phyloP scores from a whole-genome alignment of 2,329 filamentous ascomycete species.

The Colletotrichum musicola region DNA sequence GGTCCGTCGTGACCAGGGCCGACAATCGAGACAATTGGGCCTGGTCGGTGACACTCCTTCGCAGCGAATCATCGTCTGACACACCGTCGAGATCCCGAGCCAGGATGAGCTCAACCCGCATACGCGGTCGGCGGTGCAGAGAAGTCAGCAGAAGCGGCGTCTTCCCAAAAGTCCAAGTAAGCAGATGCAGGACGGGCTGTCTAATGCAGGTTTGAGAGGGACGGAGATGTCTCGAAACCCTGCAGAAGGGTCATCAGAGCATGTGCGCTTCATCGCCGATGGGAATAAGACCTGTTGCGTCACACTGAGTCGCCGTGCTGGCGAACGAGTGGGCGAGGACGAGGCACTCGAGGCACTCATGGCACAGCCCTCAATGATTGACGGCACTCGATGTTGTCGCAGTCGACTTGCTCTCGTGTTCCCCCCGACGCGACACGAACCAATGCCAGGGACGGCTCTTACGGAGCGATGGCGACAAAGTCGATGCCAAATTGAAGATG shows the following conservation, averaged over 20 bases:
- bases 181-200: constrained; percentile 24
- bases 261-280: constrained; percentile 3
- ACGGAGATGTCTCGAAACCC: constrained; percentile 16
- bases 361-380: constrained; percentile 9
- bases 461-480: background rate
- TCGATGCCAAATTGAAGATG: background rate
- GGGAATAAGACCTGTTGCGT: constrained; percentile 2
- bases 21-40: constrained; percentile 25
- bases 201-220: constrained; percentile 19
- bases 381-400: background rate
- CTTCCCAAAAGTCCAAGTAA: background rate
- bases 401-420: background rate
- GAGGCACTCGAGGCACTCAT: background rate
- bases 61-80: constrained; percentile 39
- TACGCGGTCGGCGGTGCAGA: constrained; percentile 12
- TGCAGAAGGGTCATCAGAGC: constrained; percentile 14
- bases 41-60: constrained; percentile 16
- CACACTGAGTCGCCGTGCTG: constrained; percentile 13
- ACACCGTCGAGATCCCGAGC: constrained; percentile 31
- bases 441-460: background rate
- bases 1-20: constrained; percentile 23
- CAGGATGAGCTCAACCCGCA: constrained; percentile 27
- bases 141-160: constrained; percentile 17
- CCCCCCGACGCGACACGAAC: background rate
- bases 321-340: background rate